Base-by-base conservation (phyloP, 129 eudicot species). In the Flaveria sonorensis region DNA sequence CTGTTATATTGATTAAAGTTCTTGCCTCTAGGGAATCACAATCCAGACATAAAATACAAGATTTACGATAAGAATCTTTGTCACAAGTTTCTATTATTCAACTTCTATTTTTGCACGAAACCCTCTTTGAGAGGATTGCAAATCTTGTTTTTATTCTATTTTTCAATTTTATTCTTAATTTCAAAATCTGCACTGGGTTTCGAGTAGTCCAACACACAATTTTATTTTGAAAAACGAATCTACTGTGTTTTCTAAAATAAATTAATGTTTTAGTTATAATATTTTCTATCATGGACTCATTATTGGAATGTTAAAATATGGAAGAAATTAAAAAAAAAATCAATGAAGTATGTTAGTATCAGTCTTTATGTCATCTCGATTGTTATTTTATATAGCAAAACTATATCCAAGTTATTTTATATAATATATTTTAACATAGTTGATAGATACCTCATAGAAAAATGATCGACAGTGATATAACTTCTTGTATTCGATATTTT, bases 131-230 rank as follows among this genome's bases (percentile, higher is more conserved):
- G 68, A 77, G 50, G 75, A 57, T 14, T 68, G 75, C 68, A 67
- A 68, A 68, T 77, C 75, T 68, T 56, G 68, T 77, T 77, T 77
- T 77, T 24, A 68, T 68, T 77, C 61, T 18, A 56, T 23, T 55
- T 68, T 67, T 40, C 10, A 76, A 51, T 7, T 67, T 24, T 15
- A 68, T 68, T 56, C 46, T 36, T 36, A 36, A 36, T 69, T 30
- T 77, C 70, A 69, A 62, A 26, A 43, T 45, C 47, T 68, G 23
- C 81, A 68, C 48, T 26, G 70, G 32, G 6, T 59, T 68, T 68
- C n/a, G 75, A 69, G 81, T 14, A 68, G 81, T 77, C 76, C 81
- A 77, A 68, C 70, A 69, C 81, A 53, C 69, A 72, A 48, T 50
- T 21, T 76, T 52, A 2, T 66, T 50, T 76, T 50, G 23, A 67